Conservation (phyloP, 352 stramenopile genomes). For the Phytopythium chamaehyphon region DNA sequence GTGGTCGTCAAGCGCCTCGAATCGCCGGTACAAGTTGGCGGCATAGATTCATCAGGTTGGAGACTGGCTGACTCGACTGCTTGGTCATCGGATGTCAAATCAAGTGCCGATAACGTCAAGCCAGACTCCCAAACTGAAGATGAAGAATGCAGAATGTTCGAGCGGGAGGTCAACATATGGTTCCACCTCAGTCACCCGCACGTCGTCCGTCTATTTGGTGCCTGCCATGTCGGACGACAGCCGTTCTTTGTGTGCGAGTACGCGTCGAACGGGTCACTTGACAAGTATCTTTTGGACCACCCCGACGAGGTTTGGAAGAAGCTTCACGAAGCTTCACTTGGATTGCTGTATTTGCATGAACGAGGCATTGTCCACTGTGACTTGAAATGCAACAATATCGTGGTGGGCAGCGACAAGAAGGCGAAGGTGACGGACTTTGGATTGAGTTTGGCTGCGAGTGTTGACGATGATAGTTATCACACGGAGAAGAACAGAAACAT, state of each 20-base stretch:
- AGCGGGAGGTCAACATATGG: conserved; percentile 20
- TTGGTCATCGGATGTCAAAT: background rate
- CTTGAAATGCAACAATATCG: background rate
- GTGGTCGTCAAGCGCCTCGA: conserved; percentile 1
- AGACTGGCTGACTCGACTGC: too few relatives aligned
- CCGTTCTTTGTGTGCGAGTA: conserved; percentile 4
- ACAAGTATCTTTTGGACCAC: background rate
- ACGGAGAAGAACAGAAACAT: background rate
- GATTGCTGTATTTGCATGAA: background rate
- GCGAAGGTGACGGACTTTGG: conserved; percentile 6
- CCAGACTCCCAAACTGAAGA: conserved; percentile 1
- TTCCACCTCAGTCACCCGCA: conserved; percentile 27
- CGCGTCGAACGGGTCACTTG: background rate
- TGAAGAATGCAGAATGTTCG: conserved; percentile 16
- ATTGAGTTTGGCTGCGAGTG: background rate
- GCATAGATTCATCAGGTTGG: too few relatives aligned
- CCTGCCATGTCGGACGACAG: conserved; percentile 4
- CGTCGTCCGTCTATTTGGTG: conserved; percentile 26
- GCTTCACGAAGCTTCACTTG: background rate
- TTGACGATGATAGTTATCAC: too few relatives aligned
- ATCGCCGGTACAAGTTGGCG: background rate
- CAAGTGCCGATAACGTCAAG: background rate
- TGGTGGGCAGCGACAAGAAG: background rate
- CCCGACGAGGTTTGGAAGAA: background rate
- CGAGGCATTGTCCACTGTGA: conserved; percentile 1